Conservation (phyloP, 257 asterid species). For the Petrea volubilis region DNA sequence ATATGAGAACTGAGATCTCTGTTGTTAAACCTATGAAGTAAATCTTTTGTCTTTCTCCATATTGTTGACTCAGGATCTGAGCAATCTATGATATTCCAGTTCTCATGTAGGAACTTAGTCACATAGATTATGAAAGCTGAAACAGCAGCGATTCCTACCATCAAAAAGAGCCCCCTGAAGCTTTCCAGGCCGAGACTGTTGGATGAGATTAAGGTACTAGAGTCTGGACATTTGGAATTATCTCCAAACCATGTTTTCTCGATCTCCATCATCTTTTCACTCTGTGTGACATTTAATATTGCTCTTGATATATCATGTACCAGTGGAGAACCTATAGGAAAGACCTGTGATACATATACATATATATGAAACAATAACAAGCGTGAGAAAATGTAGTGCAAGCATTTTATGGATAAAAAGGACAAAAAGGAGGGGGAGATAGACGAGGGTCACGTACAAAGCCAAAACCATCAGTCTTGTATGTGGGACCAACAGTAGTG, state of each 20-base stretch:
- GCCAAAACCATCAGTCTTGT: slow-evolving; percentile 47
- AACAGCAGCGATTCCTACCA: slow-evolving; percentile 30
- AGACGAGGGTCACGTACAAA: slow-evolving; percentile 31
- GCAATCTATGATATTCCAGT: slow-evolving; percentile 21
- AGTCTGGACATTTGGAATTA: slow-evolving; percentile 23
- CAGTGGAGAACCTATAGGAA: slow-evolving; percentile 58
- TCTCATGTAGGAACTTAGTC: slow-evolving; percentile 30
- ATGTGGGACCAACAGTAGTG: slow-evolving; percentile 38
- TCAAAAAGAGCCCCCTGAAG: slow-evolving; percentile 54
- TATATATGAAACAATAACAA: not conserved
- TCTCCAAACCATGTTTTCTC: slow-evolving; percentile 44
- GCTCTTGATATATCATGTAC: slow-evolving; percentile 56
- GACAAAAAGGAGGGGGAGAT: too few species aligned
- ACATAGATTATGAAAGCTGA: slow-evolving; percentile 22
- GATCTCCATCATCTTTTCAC: slow-evolving; percentile 39
- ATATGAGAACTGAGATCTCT: slow-evolving; percentile 19
- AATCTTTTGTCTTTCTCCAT: not conserved
- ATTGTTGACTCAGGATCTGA: slow-evolving; percentile 18
- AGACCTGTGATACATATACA: slow-evolving; percentile 32
- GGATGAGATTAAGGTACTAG: slow-evolving; percentile 11
- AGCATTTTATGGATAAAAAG: too few species aligned
- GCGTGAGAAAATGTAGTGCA: too few species aligned
- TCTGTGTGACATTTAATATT: slow-evolving; percentile 44
- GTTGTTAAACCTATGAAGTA: slow-evolving; percentile 20
- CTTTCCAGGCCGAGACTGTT: slow-evolving; percentile 47